Percentiles rank a stretch among this genome's conserved stretches.
Evolutionary conservation across 495 filamentous ascomycete species (phyloP).

Genomic region (Lineolata rhizophorae): DNA sequence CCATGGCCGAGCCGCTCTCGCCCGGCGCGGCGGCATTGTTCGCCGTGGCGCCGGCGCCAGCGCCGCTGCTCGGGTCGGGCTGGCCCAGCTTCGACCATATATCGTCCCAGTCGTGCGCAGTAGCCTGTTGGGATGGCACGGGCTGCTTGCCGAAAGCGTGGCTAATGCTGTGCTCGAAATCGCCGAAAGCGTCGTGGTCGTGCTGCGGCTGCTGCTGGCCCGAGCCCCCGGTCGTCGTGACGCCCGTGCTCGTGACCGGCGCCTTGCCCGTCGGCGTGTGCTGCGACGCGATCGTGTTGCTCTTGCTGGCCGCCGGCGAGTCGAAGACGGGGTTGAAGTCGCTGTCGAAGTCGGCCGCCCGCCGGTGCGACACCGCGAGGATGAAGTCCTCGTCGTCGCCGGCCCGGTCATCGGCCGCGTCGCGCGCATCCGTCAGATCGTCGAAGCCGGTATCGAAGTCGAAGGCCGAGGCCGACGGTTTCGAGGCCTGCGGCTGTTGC

Average conservation of each 20-base stretch:
- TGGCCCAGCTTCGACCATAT: slow-evolving; percentile 70
- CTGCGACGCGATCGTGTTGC: slow-evolving; percentile 35
- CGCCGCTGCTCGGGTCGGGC: slow-evolving; percentile 16
- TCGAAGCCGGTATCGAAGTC: slow-evolving; percentile 78
- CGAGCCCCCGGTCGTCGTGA: slow-evolving; percentile 12
- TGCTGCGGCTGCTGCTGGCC: slow-evolving; percentile 26
- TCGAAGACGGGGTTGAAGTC: slow-evolving; percentile 58
- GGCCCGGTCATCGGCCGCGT: slow-evolving; percentile 47
- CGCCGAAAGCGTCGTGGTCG: slow-evolving; percentile 26
- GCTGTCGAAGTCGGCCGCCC: no score
- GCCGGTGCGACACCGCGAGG: no score
- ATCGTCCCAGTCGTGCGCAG: slow-evolving; percentile 75
- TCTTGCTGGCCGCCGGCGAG: slow-evolving; percentile 21
- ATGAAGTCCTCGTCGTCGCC: slow-evolving; percentile 35
- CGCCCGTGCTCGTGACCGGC: slow-evolving; percentile 16
- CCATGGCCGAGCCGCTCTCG: no score
- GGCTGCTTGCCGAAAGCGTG: slow-evolving; percentile 15
- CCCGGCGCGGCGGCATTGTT: slow-evolving; percentile 1
- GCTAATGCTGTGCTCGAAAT: slow-evolving; percentile 20
- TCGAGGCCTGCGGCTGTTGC: background rate
- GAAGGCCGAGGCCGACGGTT: slow-evolving; percentile 27
- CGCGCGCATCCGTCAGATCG: slow-evolving; percentile 71
- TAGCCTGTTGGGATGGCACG: slow-evolving; percentile 10
- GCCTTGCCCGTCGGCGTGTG: slow-evolving; percentile 24
- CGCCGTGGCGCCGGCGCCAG: background rate